Percentiles rank a stretch among this genome's conserved stretches.
Conservation (phyloP, 2,329 filamentous ascomycete species). For the Zarea fungicola region DNA sequence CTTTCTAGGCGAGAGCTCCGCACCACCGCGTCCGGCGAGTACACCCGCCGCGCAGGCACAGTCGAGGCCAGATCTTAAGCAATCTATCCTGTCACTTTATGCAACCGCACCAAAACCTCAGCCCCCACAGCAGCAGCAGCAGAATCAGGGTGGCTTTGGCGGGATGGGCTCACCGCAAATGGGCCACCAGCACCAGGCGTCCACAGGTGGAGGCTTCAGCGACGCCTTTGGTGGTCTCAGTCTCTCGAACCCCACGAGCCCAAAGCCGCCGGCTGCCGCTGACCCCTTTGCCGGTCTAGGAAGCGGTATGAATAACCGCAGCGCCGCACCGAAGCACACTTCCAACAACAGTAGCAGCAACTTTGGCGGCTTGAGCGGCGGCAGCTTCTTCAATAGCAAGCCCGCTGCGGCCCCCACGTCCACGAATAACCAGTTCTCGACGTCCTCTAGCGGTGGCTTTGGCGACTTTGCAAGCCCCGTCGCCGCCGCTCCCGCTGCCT, state of each 20-base stretch:
- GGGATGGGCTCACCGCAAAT: slow-evolving; percentile 58
- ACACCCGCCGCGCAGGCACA: slow-evolving; percentile 62
- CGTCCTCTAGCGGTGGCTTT: slow-evolving; percentile 49
- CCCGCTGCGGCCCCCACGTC: slow-evolving; percentile 36
- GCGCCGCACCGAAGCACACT: slow-evolving; percentile 29
- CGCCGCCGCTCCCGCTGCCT: slow-evolving; percentile 32
- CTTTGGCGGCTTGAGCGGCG: slow-evolving; percentile 58
- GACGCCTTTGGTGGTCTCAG: slow-evolving; percentile 62
- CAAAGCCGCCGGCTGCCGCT: slow-evolving; percentile 38
- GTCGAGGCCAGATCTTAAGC: slow-evolving; percentile 89
- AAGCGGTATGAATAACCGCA: slow-evolving; percentile 29
- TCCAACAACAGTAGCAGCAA: slow-evolving; percentile 39
- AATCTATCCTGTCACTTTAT: slow-evolving; percentile 94
- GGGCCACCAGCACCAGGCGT: slow-evolving; percentile 20
- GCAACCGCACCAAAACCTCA: slow-evolving; percentile 78
- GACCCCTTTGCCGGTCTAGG: slow-evolving; percentile 60
- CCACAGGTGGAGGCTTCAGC: slow-evolving; percentile 47
- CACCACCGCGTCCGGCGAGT: slow-evolving; percentile 77
- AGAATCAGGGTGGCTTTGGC: slow-evolving; percentile 57
- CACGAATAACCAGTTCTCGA: neutral
- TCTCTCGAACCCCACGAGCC: slow-evolving; percentile 35
- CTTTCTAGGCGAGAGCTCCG: slow-evolving; percentile 73
- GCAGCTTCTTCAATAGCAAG: slow-evolving; percentile 77
- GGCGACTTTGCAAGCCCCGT: slow-evolving; percentile 62
- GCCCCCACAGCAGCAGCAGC: slow-evolving; percentile 43